Base-by-base conservation (phyloP, 768 basidiomycete genomes). In the Cystoderma amianthinum region DNA sequence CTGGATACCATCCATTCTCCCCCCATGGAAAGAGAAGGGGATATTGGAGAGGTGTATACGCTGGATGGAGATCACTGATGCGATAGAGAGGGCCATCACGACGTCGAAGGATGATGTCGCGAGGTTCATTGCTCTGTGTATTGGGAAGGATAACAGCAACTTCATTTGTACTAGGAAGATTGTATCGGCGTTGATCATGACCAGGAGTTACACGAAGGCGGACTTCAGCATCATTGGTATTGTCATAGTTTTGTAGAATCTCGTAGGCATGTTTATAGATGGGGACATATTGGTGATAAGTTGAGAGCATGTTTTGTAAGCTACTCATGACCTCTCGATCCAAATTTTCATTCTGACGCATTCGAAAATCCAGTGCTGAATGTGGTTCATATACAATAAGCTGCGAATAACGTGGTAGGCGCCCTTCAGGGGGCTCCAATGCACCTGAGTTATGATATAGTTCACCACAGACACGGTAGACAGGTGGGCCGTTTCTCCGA, bases 341-440 rank as follows among this genome's bases (percentile, higher is more conserved):
- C 0, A 62, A 44, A 3, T 53, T 43, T 20, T 37, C 40, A 48
- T 67, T 67, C 0, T 49, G 50, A 2, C 39, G n/a, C 17, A 53
- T 43, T 1, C 61, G 50, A 12, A 41, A 20, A 2, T 64, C 18
- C 1, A 64, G 56, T 0, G 69, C 69, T 1, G 48, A 55, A 1
- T 42, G 24, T 4, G 67, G 58, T 42, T 74, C 68, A 52, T 65
- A 58, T 30, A 41, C 41, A 36, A 69, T 71, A 0, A 72, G 55
- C 39, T 74, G 69, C 1, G 65, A 59, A 55, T 63, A 72, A 0
- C 39, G 22, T 0, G 68, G 61, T 0, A 22, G 23, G 1, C 32
- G 11, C 1, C 46, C 55, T 13, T 37, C 34, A 0, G 39, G 6
- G 18, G 68, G 59, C 2, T 44, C 16, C 0, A 74, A 50, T 4